Evolutionary conservation across 257 asterid species (phyloP).

Genomic region (Solanum appendiculatum): DNA sequence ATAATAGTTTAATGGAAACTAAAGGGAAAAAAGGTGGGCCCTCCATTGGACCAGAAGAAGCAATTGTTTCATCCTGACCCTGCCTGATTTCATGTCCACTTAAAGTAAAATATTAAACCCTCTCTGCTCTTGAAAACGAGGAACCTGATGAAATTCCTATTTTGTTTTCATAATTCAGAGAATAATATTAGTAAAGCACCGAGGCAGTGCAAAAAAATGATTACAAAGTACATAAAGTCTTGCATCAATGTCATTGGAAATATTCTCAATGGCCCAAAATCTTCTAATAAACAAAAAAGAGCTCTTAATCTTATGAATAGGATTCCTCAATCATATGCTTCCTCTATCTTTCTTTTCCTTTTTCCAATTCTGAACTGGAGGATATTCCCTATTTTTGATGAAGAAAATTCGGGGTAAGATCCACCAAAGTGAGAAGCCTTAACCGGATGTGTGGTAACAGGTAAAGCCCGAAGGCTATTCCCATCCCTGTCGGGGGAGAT

Average conservation of each 20-base stretch:
- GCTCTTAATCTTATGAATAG: neutral
- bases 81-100: neutral
- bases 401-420: too few species aligned
- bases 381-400: neutral
- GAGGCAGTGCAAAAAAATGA: neutral
- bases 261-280: neutral
- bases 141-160: neutral
- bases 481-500: too few species aligned
- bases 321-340: neutral
- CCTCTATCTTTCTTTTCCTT: neutral
- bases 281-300: neutral
- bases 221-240: neutral
- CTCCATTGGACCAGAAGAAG: neutral
- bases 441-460: too few species aligned
- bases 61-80: neutral
- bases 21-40: neutral
- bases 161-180: neutral
- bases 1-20: neutral
- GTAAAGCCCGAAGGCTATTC: too few species aligned
- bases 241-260: neutral
- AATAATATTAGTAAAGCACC: neutral
- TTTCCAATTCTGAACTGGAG: neutral
- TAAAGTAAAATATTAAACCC: neutral
- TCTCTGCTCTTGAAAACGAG: neutral
- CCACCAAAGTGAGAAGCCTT: too few species aligned